Evolutionary conservation across 352 stramenopile species (phyloP).

Genomic region (Pythium phragmitis): DNA sequence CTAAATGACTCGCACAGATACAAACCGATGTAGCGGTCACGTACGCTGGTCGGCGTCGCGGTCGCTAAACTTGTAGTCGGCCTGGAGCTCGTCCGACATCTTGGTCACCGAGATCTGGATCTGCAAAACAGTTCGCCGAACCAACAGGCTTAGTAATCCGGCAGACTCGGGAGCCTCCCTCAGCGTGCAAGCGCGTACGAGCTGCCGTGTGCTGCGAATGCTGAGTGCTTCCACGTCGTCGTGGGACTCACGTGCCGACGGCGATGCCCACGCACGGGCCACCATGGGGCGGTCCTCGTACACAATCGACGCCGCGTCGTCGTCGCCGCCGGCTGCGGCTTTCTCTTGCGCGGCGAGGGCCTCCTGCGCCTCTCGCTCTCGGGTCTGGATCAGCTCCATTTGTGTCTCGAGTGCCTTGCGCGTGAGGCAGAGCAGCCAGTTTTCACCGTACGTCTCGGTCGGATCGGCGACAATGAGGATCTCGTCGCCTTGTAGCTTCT

Average conservation of each 20-base stretch:
- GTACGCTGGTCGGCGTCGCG: constrained; percentile 75
- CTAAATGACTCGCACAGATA: too few species aligned
- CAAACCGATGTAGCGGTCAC: neutral
- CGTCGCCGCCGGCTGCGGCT: constrained; percentile 31
- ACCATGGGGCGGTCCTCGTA: constrained; percentile 78
- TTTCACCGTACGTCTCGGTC: constrained; percentile 78
- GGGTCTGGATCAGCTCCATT: constrained; percentile 55
- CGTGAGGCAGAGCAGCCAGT: constrained; percentile 81
- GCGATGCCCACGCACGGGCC: constrained; percentile 53
- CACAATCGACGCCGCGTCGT: constrained; percentile 55
- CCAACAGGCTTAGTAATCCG: neutral
- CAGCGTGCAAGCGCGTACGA: constrained; percentile 27
- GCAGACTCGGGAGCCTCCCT: neutral
- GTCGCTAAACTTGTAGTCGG: constrained; percentile 85
- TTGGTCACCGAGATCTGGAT: constrained; percentile 80
- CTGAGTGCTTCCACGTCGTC: constrained; percentile 67
- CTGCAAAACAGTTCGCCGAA: constrained; percentile 20
- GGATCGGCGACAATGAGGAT: constrained; percentile 76
- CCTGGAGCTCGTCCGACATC: constrained; percentile 80
- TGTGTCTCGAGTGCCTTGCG: constrained; percentile 60
- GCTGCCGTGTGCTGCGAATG: constrained; percentile 43
- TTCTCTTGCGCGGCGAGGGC: constrained; percentile 40
- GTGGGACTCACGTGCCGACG: constrained; percentile 50
- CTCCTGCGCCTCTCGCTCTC: constrained; percentile 48
- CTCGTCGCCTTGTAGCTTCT: constrained; percentile 70